Evolutionary conservation across 2,329 filamentous ascomycete genomes (phyloP).

Genomic region (Penicillium sp.): DNA sequence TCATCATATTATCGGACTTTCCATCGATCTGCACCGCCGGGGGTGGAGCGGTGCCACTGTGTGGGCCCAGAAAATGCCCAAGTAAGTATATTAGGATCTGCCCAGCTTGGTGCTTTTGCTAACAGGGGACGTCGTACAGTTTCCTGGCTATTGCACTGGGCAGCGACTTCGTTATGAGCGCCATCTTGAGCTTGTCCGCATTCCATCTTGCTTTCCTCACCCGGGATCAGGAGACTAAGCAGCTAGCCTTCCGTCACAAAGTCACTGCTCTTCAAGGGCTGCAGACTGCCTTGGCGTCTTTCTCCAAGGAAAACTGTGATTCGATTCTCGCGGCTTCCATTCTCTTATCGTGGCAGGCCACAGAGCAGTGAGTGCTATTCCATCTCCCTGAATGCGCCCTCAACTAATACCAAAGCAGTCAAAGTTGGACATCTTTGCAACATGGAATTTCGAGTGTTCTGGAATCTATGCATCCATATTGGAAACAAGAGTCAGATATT

Average conservation of each 20-base stretch:
- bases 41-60: conserved; percentile 81
- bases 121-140: conserved; percentile 45
- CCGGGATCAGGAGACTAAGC: conserved; percentile 77
- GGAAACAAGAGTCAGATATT: conserved; percentile 77
- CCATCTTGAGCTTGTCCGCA: conserved; percentile 88
- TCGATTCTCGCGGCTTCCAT: conserved; percentile 88
- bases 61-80: conserved; percentile 90
- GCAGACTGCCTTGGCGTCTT: conserved; percentile 80
- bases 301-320: conserved; percentile 84
- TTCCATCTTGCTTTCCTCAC: conserved; percentile 90
- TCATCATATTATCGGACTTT: conserved; percentile 84
- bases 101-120: conserved; percentile 17
- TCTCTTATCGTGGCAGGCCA: conserved; percentile 91
- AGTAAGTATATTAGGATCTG: conserved; percentile 59
- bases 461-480: conserved; percentile 80
- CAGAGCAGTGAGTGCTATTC: conserved; percentile 73
- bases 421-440: conserved; percentile 89
- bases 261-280: conserved; percentile 82
- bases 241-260: conserved; percentile 85
- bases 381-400: conserved; percentile 13
- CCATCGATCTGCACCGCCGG: conserved; percentile 73
- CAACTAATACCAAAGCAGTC: conserved; percentile 55
- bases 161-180: conserved; percentile 89
- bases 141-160: conserved; percentile 79
- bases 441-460: conserved; percentile 88